Evolutionary conservation across 345 rosid species (phyloP).

Genomic region (Pugionium dolabratum): DNA sequence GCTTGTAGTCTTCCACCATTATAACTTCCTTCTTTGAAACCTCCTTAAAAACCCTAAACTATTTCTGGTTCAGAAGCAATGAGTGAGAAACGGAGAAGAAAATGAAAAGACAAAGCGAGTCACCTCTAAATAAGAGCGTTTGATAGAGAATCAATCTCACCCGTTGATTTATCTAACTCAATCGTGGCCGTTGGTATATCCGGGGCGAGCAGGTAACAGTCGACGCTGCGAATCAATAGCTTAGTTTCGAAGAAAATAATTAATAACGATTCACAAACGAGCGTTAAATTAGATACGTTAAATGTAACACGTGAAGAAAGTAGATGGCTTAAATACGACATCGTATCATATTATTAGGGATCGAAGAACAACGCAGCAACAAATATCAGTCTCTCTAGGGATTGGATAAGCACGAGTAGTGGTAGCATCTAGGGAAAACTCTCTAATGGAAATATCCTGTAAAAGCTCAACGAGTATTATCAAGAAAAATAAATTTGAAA

Average conservation of each 20-base stretch:
- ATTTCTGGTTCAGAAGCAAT: constrained; percentile 13
- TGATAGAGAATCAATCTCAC: constrained; percentile 31
- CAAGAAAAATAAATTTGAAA: too few relatives aligned
- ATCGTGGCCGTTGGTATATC: constrained; percentile 21
- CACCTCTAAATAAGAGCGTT: constrained; percentile 30
- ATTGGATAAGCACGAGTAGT: too few relatives aligned
- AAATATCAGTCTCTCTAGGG: too few relatives aligned
- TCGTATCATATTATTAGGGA: background rate
- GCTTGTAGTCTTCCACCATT: constrained; percentile 44
- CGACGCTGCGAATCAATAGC: constrained; percentile 8
- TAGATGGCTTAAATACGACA: background rate
- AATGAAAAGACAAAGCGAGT: background rate
- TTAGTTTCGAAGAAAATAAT: constrained; percentile 5
- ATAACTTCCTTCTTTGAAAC: constrained; percentile 22
- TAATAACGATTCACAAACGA: background rate
- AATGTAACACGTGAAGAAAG: too few relatives aligned
- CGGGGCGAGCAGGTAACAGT: constrained; percentile 15
- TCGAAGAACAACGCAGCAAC: too few relatives aligned
- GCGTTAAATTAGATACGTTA: background rate
- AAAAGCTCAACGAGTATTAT: too few relatives aligned
- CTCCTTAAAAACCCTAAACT: constrained; percentile 36
- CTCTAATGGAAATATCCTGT: too few relatives aligned
- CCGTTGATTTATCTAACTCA: constrained; percentile 20
- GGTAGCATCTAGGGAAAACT: too few relatives aligned
- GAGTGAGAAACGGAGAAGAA: constrained; percentile 41